Evolutionary conservation across 805 yeast genomes (phyloP).

Genomic region (Candida insectalens): DNA sequence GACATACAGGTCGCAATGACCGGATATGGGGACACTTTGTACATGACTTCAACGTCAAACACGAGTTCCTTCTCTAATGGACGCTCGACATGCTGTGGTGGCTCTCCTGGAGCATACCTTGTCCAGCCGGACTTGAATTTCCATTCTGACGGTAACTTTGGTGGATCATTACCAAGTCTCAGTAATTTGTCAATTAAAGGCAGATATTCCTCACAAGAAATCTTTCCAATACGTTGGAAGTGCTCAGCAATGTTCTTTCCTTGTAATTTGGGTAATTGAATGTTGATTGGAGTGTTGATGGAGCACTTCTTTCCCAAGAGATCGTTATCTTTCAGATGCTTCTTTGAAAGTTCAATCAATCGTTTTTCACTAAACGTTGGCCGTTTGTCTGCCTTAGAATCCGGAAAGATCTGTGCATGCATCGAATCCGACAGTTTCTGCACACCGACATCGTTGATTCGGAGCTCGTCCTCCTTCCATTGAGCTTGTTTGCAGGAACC

Average conservation of each 20-base stretch:
- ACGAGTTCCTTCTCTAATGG: constrained; percentile 70
- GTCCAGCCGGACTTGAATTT: constrained; percentile 68
- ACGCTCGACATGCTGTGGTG: constrained; percentile 47
- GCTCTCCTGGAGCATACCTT: constrained; percentile 46
- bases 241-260: constrained; percentile 79
- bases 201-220: constrained; percentile 51
- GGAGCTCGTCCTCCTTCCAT: constrained; percentile 29
- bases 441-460: constrained; percentile 71
- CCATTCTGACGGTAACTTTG: constrained; percentile 45
- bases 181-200: constrained; percentile 38
- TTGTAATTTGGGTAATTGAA: constrained; percentile 59
- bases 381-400: constrained; percentile 13
- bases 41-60: constrained; percentile 85
- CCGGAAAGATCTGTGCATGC: constrained; percentile 54
- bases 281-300: constrained; percentile 45
- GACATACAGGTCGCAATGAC: constrained; percentile 77
- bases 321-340: constrained; percentile 50
- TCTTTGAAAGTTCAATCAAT: constrained; percentile 44
- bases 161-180: constrained; percentile 20
- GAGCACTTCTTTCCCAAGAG: constrained; percentile 71
- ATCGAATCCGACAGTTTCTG: constrained; percentile 58
- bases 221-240: constrained; percentile 59
- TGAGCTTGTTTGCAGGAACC: not conserved
- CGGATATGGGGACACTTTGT: constrained; percentile 65
- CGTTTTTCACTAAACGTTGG: constrained; percentile 15